These are phyloP conservation scores for Phytopythium montanum DNA, from an alignment of 352 stramenopile species.

Conservation along the genomic window DNA sequence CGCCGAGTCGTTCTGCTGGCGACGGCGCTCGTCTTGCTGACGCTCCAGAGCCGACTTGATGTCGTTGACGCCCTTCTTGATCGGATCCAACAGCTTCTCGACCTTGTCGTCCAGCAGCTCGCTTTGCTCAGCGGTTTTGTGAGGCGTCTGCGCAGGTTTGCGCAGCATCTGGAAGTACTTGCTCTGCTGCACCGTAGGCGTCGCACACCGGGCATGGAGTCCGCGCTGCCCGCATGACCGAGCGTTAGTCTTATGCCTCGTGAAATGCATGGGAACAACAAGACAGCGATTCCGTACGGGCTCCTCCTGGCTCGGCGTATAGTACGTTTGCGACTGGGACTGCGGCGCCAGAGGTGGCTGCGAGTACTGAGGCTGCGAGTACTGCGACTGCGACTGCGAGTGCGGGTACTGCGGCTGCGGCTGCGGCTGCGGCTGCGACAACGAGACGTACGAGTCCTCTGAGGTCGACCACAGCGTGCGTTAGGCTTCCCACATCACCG, in stretches of 20 bases:
- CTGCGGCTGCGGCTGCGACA: slow-evolving; percentile 42
- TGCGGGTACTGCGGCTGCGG: slow-evolving; percentile 34
- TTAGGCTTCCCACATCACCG: neutral
- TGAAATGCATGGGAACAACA: neutral
- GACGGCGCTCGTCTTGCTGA: neutral
- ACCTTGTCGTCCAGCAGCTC: neutral
- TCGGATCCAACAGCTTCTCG: slow-evolving; percentile 3
- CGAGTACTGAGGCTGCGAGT: too few species aligned
- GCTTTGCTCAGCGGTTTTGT: neutral
- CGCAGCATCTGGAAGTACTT: slow-evolving; percentile 11
- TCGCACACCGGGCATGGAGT: neutral
- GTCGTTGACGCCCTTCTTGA: slow-evolving; percentile 1
- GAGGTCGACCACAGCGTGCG: neutral
- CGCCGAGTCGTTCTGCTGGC: slow-evolving; percentile 7
- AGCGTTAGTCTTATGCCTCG: neutral
- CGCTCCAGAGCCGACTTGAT: slow-evolving; percentile 2
- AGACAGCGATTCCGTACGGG: neutral
- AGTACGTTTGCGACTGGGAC: slow-evolving; percentile 30
- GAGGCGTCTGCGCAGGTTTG: neutral
- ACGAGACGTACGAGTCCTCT: slow-evolving; percentile 32
- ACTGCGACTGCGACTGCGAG: too few species aligned
- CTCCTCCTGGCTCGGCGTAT: slow-evolving; percentile 25
- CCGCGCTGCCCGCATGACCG: neutral
- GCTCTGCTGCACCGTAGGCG: slow-evolving; percentile 5
- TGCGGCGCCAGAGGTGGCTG: slow-evolving; percentile 25